Evolutionary conservation across 2,329 filamentous ascomycete species (phyloP), one percentile per base, ranked within the genome.

Genomic region (Cytospora chrysosperma): DNA sequence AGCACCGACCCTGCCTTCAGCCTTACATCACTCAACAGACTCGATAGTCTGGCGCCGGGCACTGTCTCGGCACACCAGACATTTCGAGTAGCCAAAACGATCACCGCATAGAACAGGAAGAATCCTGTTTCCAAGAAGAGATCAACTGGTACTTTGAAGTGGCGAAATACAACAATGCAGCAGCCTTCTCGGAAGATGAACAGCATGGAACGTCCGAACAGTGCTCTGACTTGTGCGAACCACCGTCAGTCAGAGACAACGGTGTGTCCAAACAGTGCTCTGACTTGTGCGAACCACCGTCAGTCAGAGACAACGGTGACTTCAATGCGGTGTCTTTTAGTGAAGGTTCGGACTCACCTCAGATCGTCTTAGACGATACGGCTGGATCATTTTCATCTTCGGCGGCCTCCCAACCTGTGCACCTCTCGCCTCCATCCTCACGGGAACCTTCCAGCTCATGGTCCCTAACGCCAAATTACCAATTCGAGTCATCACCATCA

Each of bases 31-130:
- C 13, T 12, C 13, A 15, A 9, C 26, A 19, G 21, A 10, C 12
- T 21, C 21, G 19, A 34, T 61, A 61, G 52, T 61, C 59, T 61
- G 28, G 47, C 40, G 59, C 59, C 40, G 51, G 37, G 59, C 37
- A 15, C 27, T 21, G 10, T 15, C 55, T 57, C 55, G 59, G 59
- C 59, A 51, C 24, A 40, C 37, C 59, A 55, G 40, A 50, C 40
- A 61, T 61, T 61, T 50, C 59, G 28, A 17, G 21, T 13, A 13
- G 3, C 21, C 21, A 55, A 2, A 8, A 55, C 55, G 51, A 55
- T 61, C 51, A 50, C 59, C 51, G 40, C 51, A 50, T 61, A 61
- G 59, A 61, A 55, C 59, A 49, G 26, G 13, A 55, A 26, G n/a
- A 34, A 26, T 61, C 28, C 28, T 27, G 37, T 61, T 55, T 43